Evolutionary conservation across 129 eudicot species (phyloP).

Genomic region (Solidago caesia): DNA sequence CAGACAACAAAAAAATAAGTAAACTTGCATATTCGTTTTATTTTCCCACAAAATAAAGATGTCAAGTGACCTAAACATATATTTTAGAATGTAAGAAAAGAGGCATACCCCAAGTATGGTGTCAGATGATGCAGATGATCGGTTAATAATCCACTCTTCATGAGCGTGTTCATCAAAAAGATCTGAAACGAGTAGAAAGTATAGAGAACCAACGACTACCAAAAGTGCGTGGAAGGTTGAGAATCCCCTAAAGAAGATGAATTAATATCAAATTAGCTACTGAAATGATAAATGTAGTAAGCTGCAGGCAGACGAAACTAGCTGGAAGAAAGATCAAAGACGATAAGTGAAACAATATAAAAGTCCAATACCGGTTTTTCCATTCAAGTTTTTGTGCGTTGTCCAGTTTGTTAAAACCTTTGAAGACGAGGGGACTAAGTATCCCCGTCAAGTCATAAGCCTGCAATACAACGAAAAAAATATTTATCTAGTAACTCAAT

Average conservation of each 20-base stretch:
- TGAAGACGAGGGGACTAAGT: constrained; percentile 49
- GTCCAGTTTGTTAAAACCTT: constrained; percentile 55
- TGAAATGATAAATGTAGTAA: background rate
- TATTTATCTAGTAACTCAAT: constrained; percentile 16
- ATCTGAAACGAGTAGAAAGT: constrained; percentile 53
- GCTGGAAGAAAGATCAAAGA: background rate
- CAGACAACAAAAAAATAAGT: background rate
- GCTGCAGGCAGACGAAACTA: background rate
- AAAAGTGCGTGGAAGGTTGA: constrained; percentile 79
- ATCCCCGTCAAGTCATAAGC: constrained; percentile 64
- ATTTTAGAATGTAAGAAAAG: background rate
- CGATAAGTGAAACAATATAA: background rate
- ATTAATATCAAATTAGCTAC: constrained; percentile 13
- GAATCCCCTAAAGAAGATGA: constrained; percentile 52
- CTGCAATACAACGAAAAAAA: constrained; percentile 42
- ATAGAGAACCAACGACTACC: constrained; percentile 55
- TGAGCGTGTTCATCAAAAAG: constrained; percentile 45
- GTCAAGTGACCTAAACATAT: background rate
- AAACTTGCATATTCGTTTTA: background rate
- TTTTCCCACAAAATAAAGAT: background rate
- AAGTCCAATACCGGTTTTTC: constrained; percentile 62
- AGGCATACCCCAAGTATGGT: constrained; percentile 56
- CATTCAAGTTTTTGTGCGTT: constrained; percentile 61
- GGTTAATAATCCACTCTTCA: constrained; percentile 39
- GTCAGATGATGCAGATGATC: constrained; percentile 49